Base-by-base conservation (phyloP, 441 rosid genomes). In the Eruca vesicaria region DNA sequence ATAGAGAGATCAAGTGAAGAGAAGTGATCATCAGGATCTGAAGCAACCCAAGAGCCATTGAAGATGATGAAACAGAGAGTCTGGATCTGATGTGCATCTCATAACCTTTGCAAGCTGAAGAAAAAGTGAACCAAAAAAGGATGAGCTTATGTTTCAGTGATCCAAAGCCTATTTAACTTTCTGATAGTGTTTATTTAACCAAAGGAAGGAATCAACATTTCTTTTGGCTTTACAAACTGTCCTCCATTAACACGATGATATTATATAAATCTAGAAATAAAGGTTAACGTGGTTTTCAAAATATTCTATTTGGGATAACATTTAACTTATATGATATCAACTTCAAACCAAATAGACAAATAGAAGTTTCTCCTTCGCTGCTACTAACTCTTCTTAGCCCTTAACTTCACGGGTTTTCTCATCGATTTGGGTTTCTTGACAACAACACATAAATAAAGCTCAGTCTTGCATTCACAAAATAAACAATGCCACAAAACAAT, bases 91-190 rank as follows among this genome's bases (percentile, higher is more conserved):
- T 43, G 57, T 38, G 60, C 31, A 23, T 69, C 56, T 57, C 65
- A 58, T 7, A 35, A 69, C 28, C 43, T 45, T 59, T 4, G 21
- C 10, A 70, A 70, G 66, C 66, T 70, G 21, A n/a, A 58, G 73
- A 41, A 43, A 26, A 71, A 20, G 16, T 18, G 19, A 71, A 9
- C 59, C 43, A 29, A 7, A 52, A 57, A 55, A 32, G 28, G 31
- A 38, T 67, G 72, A 77, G 73, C 72, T 71, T 66, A 63, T 50
- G 33, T 57, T 61, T 68, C 26, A 69, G 71, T 63, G 78, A 73
- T 78, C 55, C 71, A 31, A 77, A 23, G 26, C 26, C 26, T 23
- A 23, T 23, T 3, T 63, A 32, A 33, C 38, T 56, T 56, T 76
- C 43, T 64, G 43, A 32, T 41, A 76, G 5, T 56, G 75, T 64